These are phyloP conservation scores for Sphaerobolus stellatus DNA, from an alignment of 1,284 basidiomycete species.

Conservation along the genomic window DNA sequence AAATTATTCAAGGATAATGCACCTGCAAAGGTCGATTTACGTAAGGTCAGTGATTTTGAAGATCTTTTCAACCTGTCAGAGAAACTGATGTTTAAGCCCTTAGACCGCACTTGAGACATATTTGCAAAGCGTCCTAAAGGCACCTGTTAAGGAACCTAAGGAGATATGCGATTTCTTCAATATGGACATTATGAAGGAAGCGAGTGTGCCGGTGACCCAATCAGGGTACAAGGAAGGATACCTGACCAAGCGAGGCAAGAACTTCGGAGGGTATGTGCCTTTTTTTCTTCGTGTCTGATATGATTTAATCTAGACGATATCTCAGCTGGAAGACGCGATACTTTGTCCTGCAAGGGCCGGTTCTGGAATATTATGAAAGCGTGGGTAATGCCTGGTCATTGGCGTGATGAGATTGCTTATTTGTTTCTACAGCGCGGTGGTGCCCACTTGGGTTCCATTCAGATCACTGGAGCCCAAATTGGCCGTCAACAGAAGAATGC, in stretches of 20 bases:
- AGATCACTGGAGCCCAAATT: slow-evolving; percentile 86
- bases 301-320: neutral
- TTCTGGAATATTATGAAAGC: slow-evolving; percentile 92
- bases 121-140: slow-evolving; percentile 79
- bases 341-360: slow-evolving; percentile 85
- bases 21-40: slow-evolving; percentile 92
- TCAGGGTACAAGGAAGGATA: slow-evolving; percentile 93
- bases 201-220: slow-evolving; percentile 72
- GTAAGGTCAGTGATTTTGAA: slow-evolving; percentile 64
- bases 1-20: slow-evolving; percentile 96
- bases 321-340: slow-evolving; percentile 92
- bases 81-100: slow-evolving; percentile 12
- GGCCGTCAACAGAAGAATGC: slow-evolving; percentile 59
- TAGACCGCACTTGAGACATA: slow-evolving; percentile 84
- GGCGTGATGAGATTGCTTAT: slow-evolving; percentile 18
- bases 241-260: slow-evolving; percentile 94
- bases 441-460: slow-evolving; percentile 84
- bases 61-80: slow-evolving; percentile 1
- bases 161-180: slow-evolving; percentile 93
- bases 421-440: slow-evolving; percentile 72
- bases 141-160: slow-evolving; percentile 85
- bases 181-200: slow-evolving; percentile 78
- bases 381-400: slow-evolving; percentile 50
- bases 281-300: neutral
- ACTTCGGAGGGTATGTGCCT: slow-evolving; percentile 70